Base-by-base conservation (phyloP, 306 rosid genomes). In the Geum urbanum region DNA sequence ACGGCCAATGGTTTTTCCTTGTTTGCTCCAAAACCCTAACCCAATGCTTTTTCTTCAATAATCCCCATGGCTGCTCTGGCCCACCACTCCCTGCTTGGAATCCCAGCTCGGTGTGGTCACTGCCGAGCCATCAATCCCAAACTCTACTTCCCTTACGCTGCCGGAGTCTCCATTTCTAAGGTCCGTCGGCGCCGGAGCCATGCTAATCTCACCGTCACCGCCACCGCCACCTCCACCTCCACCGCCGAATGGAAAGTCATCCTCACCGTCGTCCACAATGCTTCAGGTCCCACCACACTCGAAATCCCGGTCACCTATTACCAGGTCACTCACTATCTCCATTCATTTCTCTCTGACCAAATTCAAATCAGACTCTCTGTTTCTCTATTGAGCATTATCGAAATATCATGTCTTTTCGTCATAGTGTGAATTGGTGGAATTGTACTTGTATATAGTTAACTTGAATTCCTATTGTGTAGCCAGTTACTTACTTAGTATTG, bases 291-390 rank as follows among this genome's bases (percentile, higher is more conserved):
- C 73, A 51, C 85, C 62, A 63, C 76, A 4, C 74, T 77, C 74
- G 95, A 94, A 78, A 84, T 94, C 54, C 95, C 95, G 2, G 85
- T 94, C 64, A 83, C 89, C 54, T 94, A 92, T 71, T 86, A 80
- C 66, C 96, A 88, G 98, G 98, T 87, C 61, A 80, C 66, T 22
- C 8, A 27, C 55, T 16, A 51, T 5, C 24, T 53, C 53, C 51
- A 39, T 19, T 69, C 41, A 64, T 13, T 61, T 51, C 13, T 5
- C 39, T 3, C 59, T 27, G 2, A 1, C 32, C 32, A 27, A 27
- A 27, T 27, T 2, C 32, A 27, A 27, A 27, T 27, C 2, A 27
- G 32, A 27, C 32, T 27, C 32, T 27, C 32, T 27, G 32, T 27
- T 27, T 27, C 32, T 27, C 32, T 27, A 27, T 27, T 27, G 32